A percentile compares a stretch with the other conserved stretches of the same genome.
phyloP scores from a whole-genome alignment of 768 basidiomycete genomes.

The Phaeotremella fagi region DNA sequence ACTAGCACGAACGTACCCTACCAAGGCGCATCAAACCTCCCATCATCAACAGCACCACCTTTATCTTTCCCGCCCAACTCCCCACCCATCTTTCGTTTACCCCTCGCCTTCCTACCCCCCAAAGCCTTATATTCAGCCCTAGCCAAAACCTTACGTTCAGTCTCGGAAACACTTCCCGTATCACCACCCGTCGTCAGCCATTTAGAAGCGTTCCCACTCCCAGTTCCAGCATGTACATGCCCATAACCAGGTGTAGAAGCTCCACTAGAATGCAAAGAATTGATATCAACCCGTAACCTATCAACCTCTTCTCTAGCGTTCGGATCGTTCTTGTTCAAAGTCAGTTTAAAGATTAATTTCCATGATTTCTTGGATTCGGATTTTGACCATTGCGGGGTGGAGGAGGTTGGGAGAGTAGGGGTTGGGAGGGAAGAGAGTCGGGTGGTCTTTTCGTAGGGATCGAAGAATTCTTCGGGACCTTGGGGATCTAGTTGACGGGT shows the following conservation, averaged over 20 bases:
- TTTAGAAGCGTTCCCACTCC: constrained; percentile 32
- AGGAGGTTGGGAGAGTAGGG: constrained; percentile 34
- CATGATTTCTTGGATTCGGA: constrained; percentile 91
- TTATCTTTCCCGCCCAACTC: constrained; percentile 60
- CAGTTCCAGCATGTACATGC: constrained; percentile 33
- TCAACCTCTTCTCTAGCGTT: constrained; percentile 33
- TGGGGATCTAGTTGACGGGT: constrained; percentile 21
- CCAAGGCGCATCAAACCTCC: constrained; percentile 45
- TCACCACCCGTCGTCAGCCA: constrained; percentile 24
- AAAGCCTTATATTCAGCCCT: constrained; percentile 86
- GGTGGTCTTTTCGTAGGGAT: constrained; percentile 46
- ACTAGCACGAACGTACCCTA: constrained; percentile 2
- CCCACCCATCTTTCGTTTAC: constrained; percentile 67
- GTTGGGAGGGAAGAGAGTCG: constrained; percentile 37
- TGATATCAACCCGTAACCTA: constrained; percentile 30
- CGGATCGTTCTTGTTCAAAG: constrained; percentile 38
- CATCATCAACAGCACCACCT: constrained; percentile 64
- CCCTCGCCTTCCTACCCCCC: constrained; percentile 72
- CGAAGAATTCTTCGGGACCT: constrained; percentile 41
- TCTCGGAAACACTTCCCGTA: constrained; percentile 51
- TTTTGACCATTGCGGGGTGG: constrained; percentile 71
- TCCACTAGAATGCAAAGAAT: constrained; percentile 29
- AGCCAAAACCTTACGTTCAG: constrained; percentile 81
- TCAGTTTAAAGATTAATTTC: constrained; percentile 53
- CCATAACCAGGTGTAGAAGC: constrained; percentile 23